Evolutionary conservation across 345 rosid species (phyloP).

Genomic region (Ailanthus altissimus): DNA sequence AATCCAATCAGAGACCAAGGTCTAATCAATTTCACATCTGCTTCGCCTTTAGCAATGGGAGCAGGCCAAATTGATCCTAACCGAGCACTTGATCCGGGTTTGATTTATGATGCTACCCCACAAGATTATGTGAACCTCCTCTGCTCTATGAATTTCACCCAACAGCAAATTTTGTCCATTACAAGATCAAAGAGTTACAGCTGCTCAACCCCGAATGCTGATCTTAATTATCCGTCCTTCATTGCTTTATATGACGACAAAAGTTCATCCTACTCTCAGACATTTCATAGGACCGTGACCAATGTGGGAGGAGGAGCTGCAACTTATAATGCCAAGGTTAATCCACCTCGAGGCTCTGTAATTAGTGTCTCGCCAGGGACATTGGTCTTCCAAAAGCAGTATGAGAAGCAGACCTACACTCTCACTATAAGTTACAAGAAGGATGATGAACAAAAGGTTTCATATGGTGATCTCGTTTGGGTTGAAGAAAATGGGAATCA

Average conservation of each 20-base stretch:
- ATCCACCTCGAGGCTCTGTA: slow-evolving; percentile 24
- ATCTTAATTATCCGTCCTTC: slow-evolving; percentile 50
- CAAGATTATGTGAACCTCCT: slow-evolving; percentile 44
- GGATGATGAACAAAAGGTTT: slow-evolving; percentile 11
- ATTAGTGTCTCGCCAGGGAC: slow-evolving; percentile 30
- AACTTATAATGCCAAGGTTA: slow-evolving; percentile 32
- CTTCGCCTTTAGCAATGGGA: slow-evolving; percentile 48
- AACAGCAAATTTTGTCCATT: slow-evolving; percentile 37
- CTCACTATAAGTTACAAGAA: slow-evolving; percentile 21
- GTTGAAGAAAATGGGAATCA: slow-evolving; percentile 33
- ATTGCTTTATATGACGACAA: slow-evolving; percentile 32
- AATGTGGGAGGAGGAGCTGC: slow-evolving; percentile 40
- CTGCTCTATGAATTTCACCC: slow-evolving; percentile 43
- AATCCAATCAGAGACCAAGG: slow-evolving; percentile 37
- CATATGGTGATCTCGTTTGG: slow-evolving; percentile 43
- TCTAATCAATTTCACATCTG: neutral
- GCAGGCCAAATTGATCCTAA: slow-evolving; percentile 47
- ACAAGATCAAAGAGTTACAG: slow-evolving; percentile 36
- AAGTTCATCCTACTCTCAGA: neutral
- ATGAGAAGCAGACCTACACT: slow-evolving; percentile 32
- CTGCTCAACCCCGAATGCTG: slow-evolving; percentile 33
- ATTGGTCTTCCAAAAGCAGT: slow-evolving; percentile 26
- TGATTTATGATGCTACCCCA: slow-evolving; percentile 46
- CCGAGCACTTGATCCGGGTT: slow-evolving; percentile 46
- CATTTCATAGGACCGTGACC: slow-evolving; percentile 36